Conservation (phyloP, 768 basidiomycete genomes). For the Collybiopsis confluens region DNA sequence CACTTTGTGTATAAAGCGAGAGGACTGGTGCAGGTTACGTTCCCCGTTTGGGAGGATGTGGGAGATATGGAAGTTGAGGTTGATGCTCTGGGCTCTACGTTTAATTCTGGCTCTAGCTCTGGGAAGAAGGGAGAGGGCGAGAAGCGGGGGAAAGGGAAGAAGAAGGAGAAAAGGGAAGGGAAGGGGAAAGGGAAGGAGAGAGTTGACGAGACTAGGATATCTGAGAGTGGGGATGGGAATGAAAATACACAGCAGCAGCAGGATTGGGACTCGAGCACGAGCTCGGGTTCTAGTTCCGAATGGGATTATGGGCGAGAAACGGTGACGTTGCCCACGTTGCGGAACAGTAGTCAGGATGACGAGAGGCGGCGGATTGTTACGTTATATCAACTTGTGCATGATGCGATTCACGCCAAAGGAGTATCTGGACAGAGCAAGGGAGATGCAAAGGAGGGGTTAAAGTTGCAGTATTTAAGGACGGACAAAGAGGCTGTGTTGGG, state of each 20-base stretch:
- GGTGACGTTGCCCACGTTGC: slow-evolving; percentile 6
- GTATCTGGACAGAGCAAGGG: slow-evolving; percentile 56
- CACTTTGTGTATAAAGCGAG: slow-evolving; percentile 96
- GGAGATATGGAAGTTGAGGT: background rate
- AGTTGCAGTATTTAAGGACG: slow-evolving; percentile 83
- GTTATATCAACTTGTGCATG: slow-evolving; percentile 83
- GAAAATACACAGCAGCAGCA: too few species aligned
- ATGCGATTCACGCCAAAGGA: slow-evolving; percentile 78
- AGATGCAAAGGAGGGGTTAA: slow-evolving; percentile 50
- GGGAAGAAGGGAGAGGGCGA: too few species aligned
- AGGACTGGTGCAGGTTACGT: slow-evolving; percentile 83
- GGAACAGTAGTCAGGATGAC: background rate
- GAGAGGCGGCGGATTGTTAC: slow-evolving; percentile 60
- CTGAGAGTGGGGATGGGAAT: too few species aligned
- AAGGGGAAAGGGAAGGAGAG: slow-evolving; percentile 31
- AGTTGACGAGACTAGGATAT: too few species aligned
- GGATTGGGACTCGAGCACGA: too few species aligned
- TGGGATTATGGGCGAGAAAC: background rate
- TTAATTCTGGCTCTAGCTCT: too few species aligned
- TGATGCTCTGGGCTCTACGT: too few species aligned
- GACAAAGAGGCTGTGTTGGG: slow-evolving; percentile 88
- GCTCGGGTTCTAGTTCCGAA: background rate
- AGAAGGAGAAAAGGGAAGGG: background rate
- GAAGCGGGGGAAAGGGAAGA: too few species aligned
- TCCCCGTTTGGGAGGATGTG: slow-evolving; percentile 80